Base-by-base conservation (phyloP, 1,284 basidiomycete species). In the Xerocomus minutiporus region DNA sequence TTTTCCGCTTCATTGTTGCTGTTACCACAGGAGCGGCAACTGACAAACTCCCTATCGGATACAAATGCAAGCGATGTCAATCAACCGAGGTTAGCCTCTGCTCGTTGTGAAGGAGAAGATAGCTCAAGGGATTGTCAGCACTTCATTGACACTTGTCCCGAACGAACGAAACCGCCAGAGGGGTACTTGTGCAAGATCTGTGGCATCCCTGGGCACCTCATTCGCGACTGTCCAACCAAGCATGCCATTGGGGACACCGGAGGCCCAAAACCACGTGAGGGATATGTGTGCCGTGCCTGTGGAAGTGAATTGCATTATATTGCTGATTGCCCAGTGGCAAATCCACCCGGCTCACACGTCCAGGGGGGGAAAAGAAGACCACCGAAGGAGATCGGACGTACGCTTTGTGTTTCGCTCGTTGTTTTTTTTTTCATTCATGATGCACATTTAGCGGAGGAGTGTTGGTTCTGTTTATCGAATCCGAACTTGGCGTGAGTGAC, bases 401-500 rank as follows among this genome's bases (percentile, higher is more conserved):
- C 65, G 87, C 73, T 15, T 34, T 20, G 6, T 47, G 39, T 52
- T 20, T 32, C 20, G 17, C 29, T 49, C 17, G 11, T 9, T 12
- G 38, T 45, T 15, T 8, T 41, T 29, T 42, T n/a, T 9, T 2
- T 2, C 5, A 34, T 48, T 61, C 6, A 57, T 53, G 48, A 29
- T 52, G 47, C 48, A 46, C 34, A 17, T 49, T 50, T 60, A 91
- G 89, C 91, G 57, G 86, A 87, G 55, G 88, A 92, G 72, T 95
- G 94, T 70, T 97, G 94, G 93, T 97, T 97, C 75, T 97, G 94
- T 68, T 67, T 97, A 51, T 94, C 91, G 46, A 97, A 97, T 66
- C 94, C 94, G 1, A 87, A 83, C 61, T 77, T 94, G 31, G 85
- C 88, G 88, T 89, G 66, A 57, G 84, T 56, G 34, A n/a, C n/a